Base-by-base conservation (phyloP, 441 rosid genomes). In the Manihot esculenta region DNA sequence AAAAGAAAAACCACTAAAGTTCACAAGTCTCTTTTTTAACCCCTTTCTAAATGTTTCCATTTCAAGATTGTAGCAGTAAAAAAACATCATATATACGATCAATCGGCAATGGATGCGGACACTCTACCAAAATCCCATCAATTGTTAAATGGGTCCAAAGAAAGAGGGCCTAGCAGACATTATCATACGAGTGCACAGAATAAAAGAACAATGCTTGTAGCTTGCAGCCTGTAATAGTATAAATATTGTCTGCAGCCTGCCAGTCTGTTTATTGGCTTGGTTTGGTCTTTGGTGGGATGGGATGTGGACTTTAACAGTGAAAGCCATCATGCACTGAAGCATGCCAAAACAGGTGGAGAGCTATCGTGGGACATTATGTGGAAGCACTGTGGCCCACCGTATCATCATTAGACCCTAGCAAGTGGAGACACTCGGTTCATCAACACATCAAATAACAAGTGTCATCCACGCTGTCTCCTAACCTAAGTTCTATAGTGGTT, bases 301-400 rank as follows among this genome's bases (percentile, higher is more conserved):
- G 44, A 38, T 18, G 63, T 57, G 61, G 38, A 4, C 30, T 57
- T 18, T 57, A 5, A n/a, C 14, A 26, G 61, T 57, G 38, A 14
- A 21, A 33, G 17, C 2, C 13, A 59, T 47, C 41, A 64, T 26
- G n/a, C n/a, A 14, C n/a, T 27, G 45, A 17, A 60, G 21, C 49
- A 41, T 62, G 66, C 50, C 15, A 44, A 24, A 33, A 44, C 66
- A 14, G 45, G 42, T 26, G 42, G 42, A 5, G 42, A 38, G 42
- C 42, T 38, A 59, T 30, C 44, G 7, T 59, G 63, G 42, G 42
- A 33, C 42, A 38, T 3, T 7, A 47, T 26, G 54, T 11, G 2
- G 7, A 27, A 47, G 5, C 41, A 26, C n/a, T 35, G 50, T 50
- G 69, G 27, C 58, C 69, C 58, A 30, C 69, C 56, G n/a, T n/a